Evolutionary conservation across 257 asterid genomes (phyloP), one percentile per base, ranked within the genome.

Genomic region (Fraxinus pennsylvanica): DNA sequence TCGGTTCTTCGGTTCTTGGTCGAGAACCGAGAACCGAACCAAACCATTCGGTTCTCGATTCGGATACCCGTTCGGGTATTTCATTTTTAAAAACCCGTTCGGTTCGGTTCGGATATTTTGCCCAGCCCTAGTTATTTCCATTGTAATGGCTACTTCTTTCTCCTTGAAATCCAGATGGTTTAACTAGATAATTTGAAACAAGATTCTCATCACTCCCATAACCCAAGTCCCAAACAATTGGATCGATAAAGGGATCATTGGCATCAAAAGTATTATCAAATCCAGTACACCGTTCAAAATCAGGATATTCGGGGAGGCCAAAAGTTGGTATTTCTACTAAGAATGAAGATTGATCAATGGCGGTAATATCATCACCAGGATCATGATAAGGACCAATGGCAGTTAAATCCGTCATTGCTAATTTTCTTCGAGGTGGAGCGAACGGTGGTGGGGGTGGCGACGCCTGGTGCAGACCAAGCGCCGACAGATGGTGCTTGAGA

Each of bases 391-490:
- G 72, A 15, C 75, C 71, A 8, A 68, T 9, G n/a, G 77, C 19
- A 57, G 71, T 21, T 4, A 78, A 50, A 12, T 84, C 74, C 1
- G 78, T 88, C 92, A 87, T 91, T 73, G 12, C 3, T 29, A 50
- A 32, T 25, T 76, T 66, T 43, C 3, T 61, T 13, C 19, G 14
- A 5, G 14, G 29, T 54, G 27, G 77, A 72, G n/a, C 3, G 15
- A 7, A 72, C 7, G 74, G 72, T 1, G 38, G 73, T 68, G 73
- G 33, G 32, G 80, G 65, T 22, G 77, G 87, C 86, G 90, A 81
- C 90, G 91, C 90, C 78, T 85, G 95, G 91, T 41, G 19, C 25
- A 27, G 75, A 68, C 92, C 91, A 86, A 87, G 91, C 88, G 92
- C 82, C 91, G 90, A 87, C 76, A 69, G 79, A 76, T 73, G 63